Evolutionary conservation across 2,329 filamentous ascomycete genomes (phyloP), one percentile per base, ranked within the genome.

Genomic region (Verticillium zaregamsianum): DNA sequence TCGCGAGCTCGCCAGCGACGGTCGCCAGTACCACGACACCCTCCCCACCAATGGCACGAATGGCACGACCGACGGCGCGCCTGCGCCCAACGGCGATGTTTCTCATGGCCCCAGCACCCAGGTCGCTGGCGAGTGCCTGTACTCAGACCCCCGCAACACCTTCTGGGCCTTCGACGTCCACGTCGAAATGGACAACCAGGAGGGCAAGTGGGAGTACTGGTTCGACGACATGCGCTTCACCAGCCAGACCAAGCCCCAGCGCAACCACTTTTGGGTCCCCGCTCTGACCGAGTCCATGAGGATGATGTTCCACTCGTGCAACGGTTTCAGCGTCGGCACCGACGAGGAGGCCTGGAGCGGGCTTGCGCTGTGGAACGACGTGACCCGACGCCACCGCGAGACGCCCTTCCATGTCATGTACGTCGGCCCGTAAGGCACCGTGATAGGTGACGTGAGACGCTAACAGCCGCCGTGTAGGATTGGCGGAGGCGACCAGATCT

Each of bases 251-350:
- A 85, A 86, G 72, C 80, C 82, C 7, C 79, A 77, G 63, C 76
- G 73, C 79, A 96, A 83, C 78, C 86, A 67, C 58, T 99, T 99
- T 76, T 96, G 90, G 82, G 86, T 98, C 5, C 94, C 95, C 14
- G 92, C 91, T 14, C 81, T 83, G 62, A 86, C 87, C 55, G 89
- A 97, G 75, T 91, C 91, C 5, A 98, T 99, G 94, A 92, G 96
- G 72, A 91, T 97, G 72, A 96, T 98, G 92, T 99, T 97, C 77
- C 91, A 97, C 79, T 97, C 92, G 62, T 97, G 95, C 79, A 99
- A 99, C 74, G 96, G 95, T 17, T 99, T 99, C 79, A 94, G 91
- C 67, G 84, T 95, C 45, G 91, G 90, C 60, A 94, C 92, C 3
- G 90, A 97, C 73, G 87, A 95, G 64, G 87, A 91, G 58, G 88